Conservation (phyloP, 1,284 basidiomycete genomes). For the Moesziomyces parantarcticus region DNA sequence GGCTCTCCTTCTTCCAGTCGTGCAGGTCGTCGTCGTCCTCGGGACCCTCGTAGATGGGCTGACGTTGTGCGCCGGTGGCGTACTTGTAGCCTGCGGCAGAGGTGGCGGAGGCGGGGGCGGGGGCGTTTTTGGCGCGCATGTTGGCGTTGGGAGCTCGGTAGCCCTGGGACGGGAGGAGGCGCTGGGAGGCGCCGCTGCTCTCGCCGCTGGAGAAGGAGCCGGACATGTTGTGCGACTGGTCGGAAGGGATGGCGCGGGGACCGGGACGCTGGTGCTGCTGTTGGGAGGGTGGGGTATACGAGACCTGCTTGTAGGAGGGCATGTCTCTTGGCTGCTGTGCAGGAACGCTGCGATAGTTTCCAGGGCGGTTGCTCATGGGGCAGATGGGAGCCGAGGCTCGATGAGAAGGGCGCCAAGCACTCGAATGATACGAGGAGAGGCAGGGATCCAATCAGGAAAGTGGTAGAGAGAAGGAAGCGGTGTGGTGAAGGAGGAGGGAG, state of each 20-base stretch:
- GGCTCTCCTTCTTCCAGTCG: conserved; percentile 41
- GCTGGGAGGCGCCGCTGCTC: conserved; percentile 19
- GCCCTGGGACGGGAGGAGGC: conserved; percentile 15
- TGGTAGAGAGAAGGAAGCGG: no score
- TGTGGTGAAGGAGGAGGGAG: no score
- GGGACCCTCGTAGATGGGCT: conserved; percentile 25
- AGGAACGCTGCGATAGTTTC: conserved; percentile 21
- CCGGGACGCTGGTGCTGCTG: conserved; percentile 15
- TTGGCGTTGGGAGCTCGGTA: conserved; percentile 8
- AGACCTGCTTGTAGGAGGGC: conserved; percentile 43
- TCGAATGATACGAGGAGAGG: background rate
- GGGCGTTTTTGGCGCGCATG: conserved; percentile 5
- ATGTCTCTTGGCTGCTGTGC: conserved; percentile 13
- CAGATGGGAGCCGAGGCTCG: background rate
- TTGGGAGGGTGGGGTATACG: conserved; percentile 15
- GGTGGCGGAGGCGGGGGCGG: conserved; percentile 12
- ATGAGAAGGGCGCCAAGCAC: no score
- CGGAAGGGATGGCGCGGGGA: conserved; percentile 1
- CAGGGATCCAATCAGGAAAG: background rate
- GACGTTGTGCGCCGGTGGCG: conserved; percentile 16
- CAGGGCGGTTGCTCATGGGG: conserved; percentile 20
- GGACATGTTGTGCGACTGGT: conserved; percentile 20
- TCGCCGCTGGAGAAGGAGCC: conserved; percentile 43
- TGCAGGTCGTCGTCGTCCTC: conserved; percentile 60
- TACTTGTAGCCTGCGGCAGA: conserved; percentile 27